These are phyloP conservation scores for Ceratobasidium sp. DNA, from an alignment of 1,284 basidiomycete genomes.

Conservation along the genomic window DNA sequence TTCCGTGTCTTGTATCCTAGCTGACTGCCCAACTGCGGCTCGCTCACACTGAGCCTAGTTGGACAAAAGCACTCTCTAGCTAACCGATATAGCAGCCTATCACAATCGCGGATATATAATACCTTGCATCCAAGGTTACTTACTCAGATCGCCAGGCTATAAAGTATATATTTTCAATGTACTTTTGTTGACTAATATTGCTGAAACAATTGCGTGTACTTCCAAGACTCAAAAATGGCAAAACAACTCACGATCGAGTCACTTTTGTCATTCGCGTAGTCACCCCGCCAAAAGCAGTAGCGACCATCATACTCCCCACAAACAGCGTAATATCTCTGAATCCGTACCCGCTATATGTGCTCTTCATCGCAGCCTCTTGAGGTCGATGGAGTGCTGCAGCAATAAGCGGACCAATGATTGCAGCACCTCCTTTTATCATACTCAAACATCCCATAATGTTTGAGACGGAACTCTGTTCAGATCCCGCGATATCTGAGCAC, in stretches of 20 bases:
- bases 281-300: constrained; percentile 34
- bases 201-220: too few species aligned
- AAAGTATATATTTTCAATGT: too few species aligned
- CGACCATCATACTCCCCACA: constrained; percentile 44
- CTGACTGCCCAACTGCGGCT: too few species aligned
- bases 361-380: constrained; percentile 27
- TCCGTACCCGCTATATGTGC: constrained; percentile 36
- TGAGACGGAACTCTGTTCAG: constrained; percentile 20
- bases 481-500: constrained; percentile 37
- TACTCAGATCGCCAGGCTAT: too few species aligned
- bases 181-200: too few species aligned
- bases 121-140: too few species aligned
- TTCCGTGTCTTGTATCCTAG: too few species aligned
- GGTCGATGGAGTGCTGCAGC: constrained; percentile 18
- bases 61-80: too few species aligned
- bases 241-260: constrained; percentile 1
- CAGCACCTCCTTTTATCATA: constrained; percentile 29
- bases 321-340: constrained; percentile 42
- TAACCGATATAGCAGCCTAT: too few species aligned
- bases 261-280: constrained; percentile 14
- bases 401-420: constrained; percentile 26
- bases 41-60: too few species aligned
- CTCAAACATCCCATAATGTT: constrained; percentile 32
- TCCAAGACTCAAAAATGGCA: too few species aligned
- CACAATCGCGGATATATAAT: too few species aligned